These are phyloP conservation scores for Podospora tetraspora DNA, from an alignment of 495 filamentous ascomycete species.

Conservation along the genomic window DNA sequence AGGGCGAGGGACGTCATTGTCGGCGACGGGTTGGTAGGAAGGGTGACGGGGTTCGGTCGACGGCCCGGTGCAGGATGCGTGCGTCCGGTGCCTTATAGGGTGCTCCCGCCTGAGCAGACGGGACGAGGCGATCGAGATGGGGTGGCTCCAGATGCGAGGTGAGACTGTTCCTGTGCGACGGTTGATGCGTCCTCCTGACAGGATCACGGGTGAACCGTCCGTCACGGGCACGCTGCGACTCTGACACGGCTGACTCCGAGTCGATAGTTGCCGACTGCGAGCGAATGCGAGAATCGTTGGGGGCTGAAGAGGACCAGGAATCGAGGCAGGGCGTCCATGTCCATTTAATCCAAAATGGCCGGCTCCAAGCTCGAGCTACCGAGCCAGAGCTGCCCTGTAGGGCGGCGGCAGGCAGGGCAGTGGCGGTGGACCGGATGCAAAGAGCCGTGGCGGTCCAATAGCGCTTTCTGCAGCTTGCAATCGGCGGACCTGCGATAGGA, in stretches of 20 bases:
- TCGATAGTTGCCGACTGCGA: neutral
- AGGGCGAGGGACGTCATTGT: slow-evolving; percentile 7
- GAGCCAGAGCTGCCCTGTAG: neutral
- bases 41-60: neutral
- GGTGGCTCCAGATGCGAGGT: neutral
- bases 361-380: neutral
- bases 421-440: neutral
- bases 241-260: neutral
- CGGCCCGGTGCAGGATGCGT: neutral
- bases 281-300: neutral
- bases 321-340: neutral
- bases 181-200: neutral
- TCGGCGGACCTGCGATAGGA: neutral
- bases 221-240: neutral
- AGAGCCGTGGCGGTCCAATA: neutral
- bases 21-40: neutral
- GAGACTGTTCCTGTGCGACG: neutral
- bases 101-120: neutral
- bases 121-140: neutral
- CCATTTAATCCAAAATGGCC: neutral
- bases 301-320: neutral
- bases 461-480: neutral
- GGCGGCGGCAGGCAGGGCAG: neutral
- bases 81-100: neutral
- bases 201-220: neutral